phyloP scores from a whole-genome alignment of 805 yeast species.

The Candida khao-thaluensis region DNA sequence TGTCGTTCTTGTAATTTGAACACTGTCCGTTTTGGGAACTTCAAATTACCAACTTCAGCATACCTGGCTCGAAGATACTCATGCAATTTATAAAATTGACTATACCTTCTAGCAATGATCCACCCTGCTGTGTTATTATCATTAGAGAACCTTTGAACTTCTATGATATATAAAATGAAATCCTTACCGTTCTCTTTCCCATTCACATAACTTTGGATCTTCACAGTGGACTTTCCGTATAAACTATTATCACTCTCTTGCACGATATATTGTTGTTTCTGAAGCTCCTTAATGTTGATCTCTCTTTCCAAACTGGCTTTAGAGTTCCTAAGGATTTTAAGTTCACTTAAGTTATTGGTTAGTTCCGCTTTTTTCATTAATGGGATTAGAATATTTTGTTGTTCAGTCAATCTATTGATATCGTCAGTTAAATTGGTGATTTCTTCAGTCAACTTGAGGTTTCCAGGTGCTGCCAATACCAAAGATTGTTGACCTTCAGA shows the following conservation, averaged over 20 bases:
- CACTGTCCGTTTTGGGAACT: constrained; percentile 61
- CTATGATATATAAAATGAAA: constrained; percentile 71
- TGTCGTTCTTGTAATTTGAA: constrained; percentile 66
- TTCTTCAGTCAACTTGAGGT: constrained; percentile 62
- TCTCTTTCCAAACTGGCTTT: constrained; percentile 66
- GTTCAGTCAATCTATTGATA: constrained; percentile 58
- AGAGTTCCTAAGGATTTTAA: constrained; percentile 67
- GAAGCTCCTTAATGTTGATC: constrained; percentile 67
- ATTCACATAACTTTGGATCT: constrained; percentile 52
- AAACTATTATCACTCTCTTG: constrained; percentile 81
- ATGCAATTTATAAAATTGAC: constrained; percentile 75
- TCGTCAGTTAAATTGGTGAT: constrained; percentile 58
- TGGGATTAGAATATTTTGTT: constrained; percentile 62
- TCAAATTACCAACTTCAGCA: constrained; percentile 47
- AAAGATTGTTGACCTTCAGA: constrained; percentile 13
- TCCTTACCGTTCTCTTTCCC: constrained; percentile 54
- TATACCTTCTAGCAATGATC: constrained; percentile 88
- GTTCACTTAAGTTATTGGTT: constrained; percentile 70
- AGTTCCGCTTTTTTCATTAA: constrained; percentile 78
- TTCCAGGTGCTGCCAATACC: constrained; percentile 64
- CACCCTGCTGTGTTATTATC: constrained; percentile 64
- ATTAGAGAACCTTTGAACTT: constrained; percentile 55
- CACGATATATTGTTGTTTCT: constrained; percentile 75
- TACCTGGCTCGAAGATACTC: constrained; percentile 57
- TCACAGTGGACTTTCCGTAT: constrained; percentile 60